Evolutionary conservation across 2,329 filamentous ascomycete species (phyloP).

Genomic region (Gnomoniopsis smithogilvyi): DNA sequence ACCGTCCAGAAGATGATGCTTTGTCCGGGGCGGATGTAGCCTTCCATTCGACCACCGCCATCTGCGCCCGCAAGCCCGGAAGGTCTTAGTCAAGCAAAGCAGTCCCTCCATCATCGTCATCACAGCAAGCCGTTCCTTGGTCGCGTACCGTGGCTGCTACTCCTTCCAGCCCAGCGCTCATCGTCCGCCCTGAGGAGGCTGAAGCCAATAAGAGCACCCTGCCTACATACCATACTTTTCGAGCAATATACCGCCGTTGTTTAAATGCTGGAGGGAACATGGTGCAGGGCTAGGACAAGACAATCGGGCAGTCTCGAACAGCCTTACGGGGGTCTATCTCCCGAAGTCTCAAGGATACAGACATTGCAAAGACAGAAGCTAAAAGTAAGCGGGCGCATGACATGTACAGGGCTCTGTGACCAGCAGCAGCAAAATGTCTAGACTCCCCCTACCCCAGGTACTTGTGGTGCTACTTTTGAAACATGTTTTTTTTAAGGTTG

Average conservation of each 20-base stretch:
- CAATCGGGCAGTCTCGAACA: background rate
- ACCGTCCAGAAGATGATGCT: too few relatives aligned
- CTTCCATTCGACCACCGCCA: too few relatives aligned
- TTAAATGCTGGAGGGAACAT: background rate
- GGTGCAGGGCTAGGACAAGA: background rate
- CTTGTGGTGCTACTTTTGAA: background rate
- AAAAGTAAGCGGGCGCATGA: background rate
- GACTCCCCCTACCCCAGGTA: background rate
- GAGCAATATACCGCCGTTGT: background rate
- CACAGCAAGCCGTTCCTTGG: background rate
- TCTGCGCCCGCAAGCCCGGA: too few relatives aligned
- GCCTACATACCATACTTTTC: too few relatives aligned
- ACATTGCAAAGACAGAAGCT: background rate
- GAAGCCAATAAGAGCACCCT: background rate
- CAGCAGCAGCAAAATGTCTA: background rate
- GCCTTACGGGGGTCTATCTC: background rate
- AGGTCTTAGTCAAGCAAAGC: background rate
- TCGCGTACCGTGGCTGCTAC: background rate
- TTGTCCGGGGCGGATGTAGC: too few relatives aligned
- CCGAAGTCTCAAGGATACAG: background rate
- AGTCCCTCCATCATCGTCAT: background rate
- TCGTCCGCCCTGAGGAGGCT: background rate
- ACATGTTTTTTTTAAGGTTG: too few relatives aligned
- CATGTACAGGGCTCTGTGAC: background rate
- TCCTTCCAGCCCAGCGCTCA: background rate